Base-by-base conservation (phyloP, 148 eudicot genomes). In the Cornus florida region DNA sequence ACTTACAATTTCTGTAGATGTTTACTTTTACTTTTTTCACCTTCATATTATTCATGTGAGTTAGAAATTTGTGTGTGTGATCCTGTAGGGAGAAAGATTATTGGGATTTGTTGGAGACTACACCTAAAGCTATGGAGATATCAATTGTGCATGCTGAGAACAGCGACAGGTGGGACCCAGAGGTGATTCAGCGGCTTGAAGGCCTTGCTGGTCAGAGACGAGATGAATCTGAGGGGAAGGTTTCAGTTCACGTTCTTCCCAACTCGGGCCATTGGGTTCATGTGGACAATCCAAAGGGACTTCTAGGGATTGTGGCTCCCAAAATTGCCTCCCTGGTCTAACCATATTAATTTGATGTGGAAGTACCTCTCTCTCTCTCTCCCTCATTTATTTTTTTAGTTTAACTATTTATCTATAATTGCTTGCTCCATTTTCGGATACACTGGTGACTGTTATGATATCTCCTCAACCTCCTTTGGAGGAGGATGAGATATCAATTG, bases 231-330 rank as follows among this genome's bases (percentile, higher is more conserved):
- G 90, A 84, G 80, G 95, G 98, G 17, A 94, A 86, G 59, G 84
- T 91, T 56, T 92, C 89, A 3, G 77, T 87, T 77, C 92, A 92
- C 74, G 86, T 92, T 68, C 95, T 94, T 75, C 97, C 97, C 33
- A 92, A 89, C 62, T 88, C 99, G 0, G 99, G 99, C 50, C 99
- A 97, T 77, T 97, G 99, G 99, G 98, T 97, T 85, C 98, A 97
- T 83, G 92, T 92, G 32, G 99, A 97, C 70, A 97, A 97, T 83
- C 97, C 98, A 1, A 91, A 90, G 86, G 99, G 98, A 41, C 97
- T 97, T 72, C 84, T 97, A 72, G 93, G 94, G 75, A 94, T 97
- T 79, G 72, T 97, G 83, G 88, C 90, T 83, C 97, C 98, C 32
- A 90, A 77, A 85, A 83, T 94, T 33, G 92, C 97, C 71, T 89